Percentiles rank a stretch among this genome's conserved stretches.
These are phyloP conservation scores for Lactarius pseudohatsudake DNA, from an alignment of 768 basidiomycete genomes.

Conservation along the genomic window DNA sequence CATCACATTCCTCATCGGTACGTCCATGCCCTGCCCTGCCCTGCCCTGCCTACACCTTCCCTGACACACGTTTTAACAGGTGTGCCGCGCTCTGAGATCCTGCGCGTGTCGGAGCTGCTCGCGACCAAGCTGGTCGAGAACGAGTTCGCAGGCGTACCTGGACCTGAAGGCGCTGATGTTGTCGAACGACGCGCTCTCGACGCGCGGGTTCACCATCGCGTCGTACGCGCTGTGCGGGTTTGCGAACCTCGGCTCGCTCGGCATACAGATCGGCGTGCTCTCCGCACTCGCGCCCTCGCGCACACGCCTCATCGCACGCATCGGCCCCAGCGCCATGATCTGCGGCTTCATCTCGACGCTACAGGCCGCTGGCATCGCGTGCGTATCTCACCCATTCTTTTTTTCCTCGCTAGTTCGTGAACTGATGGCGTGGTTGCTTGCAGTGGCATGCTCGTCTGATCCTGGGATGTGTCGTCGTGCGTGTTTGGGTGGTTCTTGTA, in stretches of 20 bases:
- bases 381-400: slow-evolving; percentile 38
- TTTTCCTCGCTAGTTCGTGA: neutral
- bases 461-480: neutral
- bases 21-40: slow-evolving; percentile 11
- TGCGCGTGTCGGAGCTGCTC: slow-evolving; percentile 75
- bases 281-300: slow-evolving; percentile 67
- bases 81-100: slow-evolving; percentile 78
- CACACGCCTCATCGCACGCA: slow-evolving; percentile 65
- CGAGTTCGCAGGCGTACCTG: slow-evolving; percentile 80
- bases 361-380: slow-evolving; percentile 61
- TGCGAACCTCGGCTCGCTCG: slow-evolving; percentile 81
- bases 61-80: slow-evolving; percentile 37
- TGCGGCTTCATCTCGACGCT: slow-evolving; percentile 69
- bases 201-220: slow-evolving; percentile 77
- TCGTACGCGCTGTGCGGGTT: slow-evolving; percentile 91
- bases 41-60: slow-evolving; percentile 10
- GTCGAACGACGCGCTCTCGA: slow-evolving; percentile 54
- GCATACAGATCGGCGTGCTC: slow-evolving; percentile 82
- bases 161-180: slow-evolving; percentile 50
- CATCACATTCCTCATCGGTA: slow-evolving; percentile 69
- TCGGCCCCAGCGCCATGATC: slow-evolving; percentile 67
- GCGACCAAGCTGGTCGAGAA: slow-evolving; percentile 87
- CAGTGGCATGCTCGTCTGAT: slow-evolving; percentile 38
- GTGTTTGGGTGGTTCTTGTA: neutral
- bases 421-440: slow-evolving; percentile 9